Percentiles rank a stretch among this genome's conserved stretches.
phyloP scores from a whole-genome alignment of 345 rosid genomes.

The thale cress (Arabidopsis thaliana) region TAIR10.1 NC_003074.8:16628501-16629000 shows the following conservation, averaged over 20 bases:
- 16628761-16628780: neutral
- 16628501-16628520: neutral
- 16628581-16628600: neutral
- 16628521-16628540: neutral
- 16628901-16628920: conserved; percentile 85
- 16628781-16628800: conserved; percentile 7
- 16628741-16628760: conserved; percentile 16
- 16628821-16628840: neutral
- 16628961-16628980: conserved; percentile 85
- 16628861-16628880: conserved; percentile 90
- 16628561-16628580: neutral
- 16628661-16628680: neutral
- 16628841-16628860: neutral
- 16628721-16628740: conserved; percentile 45
- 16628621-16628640: neutral
- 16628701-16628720: conserved; percentile 26
- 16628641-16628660: conserved; percentile 22
- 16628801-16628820: neutral
- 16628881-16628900: conserved; percentile 88
- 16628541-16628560: neutral
- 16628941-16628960: conserved; percentile 79
- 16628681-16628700: neutral
- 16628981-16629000: conserved; percentile 93
- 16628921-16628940: conserved; percentile 85
- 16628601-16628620: neutral